Evolutionary conservation across 2,329 filamentous ascomycete genomes (phyloP), one percentile per base, ranked within the genome.

Genomic region (Endothia cerciana): DNA sequence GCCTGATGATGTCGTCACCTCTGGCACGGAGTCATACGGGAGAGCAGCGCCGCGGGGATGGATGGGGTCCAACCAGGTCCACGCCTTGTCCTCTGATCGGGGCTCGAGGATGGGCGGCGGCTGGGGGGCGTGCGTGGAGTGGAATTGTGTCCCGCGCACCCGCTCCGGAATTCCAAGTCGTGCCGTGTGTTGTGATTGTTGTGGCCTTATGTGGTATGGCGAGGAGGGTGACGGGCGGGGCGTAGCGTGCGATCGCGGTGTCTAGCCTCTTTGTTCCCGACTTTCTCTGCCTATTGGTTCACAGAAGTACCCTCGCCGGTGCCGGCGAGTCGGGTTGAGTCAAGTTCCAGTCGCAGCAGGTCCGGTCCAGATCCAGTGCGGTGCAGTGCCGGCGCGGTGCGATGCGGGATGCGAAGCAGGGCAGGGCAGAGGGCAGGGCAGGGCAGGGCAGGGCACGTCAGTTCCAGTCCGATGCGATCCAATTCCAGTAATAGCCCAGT

Each of bases 131-230:
- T 51, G 47, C 25, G 47, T 51, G 22, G 28, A 4, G 47, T 51
- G 47, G 47, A 51, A 28, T 28, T 15, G 47, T 51, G 47, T 51
- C 47, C 22, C 13, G 47, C 47, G 47, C 47, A 22, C 47, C 22
- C 47, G 47, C 47, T 51, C 47, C 47, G 47, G 47, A 51, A 51
- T 51, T 51, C 28, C 47, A 51, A 22, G 47, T 51, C 47, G 47
- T 51, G 22, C 47, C 47, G 47, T 28, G 47, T 51, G 47, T 51
- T 30, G 47, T 30, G 47, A 51, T 30, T 30, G 4, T 30, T 15
- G 11, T 13, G 47, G 15, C 47, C 28, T 25, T 13, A 51, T 22
- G 17, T 51, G 47, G 47, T 51, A 51, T 51, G 47, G 47, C 25
- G 22, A 51, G 47, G 17, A 51, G 22, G 47, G 22, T 15, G 47